These are phyloP conservation scores for Penstemon newberryi DNA, from an alignment of 257 asterid species.

Conservation along the genomic window DNA sequence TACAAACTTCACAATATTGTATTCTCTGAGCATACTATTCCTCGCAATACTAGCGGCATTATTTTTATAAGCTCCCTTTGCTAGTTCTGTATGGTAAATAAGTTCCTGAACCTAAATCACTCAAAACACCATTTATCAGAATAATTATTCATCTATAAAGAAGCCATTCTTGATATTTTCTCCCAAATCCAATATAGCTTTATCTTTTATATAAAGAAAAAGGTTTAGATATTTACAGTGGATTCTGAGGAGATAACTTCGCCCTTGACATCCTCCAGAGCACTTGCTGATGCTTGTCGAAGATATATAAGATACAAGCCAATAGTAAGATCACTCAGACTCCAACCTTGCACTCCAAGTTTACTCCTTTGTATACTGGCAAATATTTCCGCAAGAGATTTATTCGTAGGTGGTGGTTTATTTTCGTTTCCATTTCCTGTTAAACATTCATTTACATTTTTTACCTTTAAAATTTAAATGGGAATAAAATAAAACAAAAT, in stretches of 20 bases:
- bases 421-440: constrained; percentile 57
- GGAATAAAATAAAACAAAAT: too few relatives aligned
- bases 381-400: constrained; percentile 71
- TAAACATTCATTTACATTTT: constrained; percentile 5
- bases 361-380: constrained; percentile 83
- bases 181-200: background rate
- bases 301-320: constrained; percentile 90
- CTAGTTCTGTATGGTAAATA: constrained; percentile 81
- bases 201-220: background rate
- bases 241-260: constrained; percentile 70
- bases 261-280: constrained; percentile 73
- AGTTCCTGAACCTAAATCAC: constrained; percentile 75
- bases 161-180: background rate
- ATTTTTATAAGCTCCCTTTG: constrained; percentile 85
- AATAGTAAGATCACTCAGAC: constrained; percentile 84
- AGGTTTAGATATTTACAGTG: constrained; percentile 47
- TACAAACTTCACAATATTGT: constrained; percentile 69
- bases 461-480: too few relatives aligned
- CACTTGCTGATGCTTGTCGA: constrained; percentile 69
- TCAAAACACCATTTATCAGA: constrained; percentile 19
- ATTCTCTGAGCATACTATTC: constrained; percentile 83
- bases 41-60: constrained; percentile 66
- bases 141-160: background rate
- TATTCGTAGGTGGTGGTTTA: constrained; percentile 62
- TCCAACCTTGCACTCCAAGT: constrained; percentile 94